phyloP scores from a whole-genome alignment of 2,329 filamentous ascomycete species.

The Zymoseptoria pseudotritici region DNA sequence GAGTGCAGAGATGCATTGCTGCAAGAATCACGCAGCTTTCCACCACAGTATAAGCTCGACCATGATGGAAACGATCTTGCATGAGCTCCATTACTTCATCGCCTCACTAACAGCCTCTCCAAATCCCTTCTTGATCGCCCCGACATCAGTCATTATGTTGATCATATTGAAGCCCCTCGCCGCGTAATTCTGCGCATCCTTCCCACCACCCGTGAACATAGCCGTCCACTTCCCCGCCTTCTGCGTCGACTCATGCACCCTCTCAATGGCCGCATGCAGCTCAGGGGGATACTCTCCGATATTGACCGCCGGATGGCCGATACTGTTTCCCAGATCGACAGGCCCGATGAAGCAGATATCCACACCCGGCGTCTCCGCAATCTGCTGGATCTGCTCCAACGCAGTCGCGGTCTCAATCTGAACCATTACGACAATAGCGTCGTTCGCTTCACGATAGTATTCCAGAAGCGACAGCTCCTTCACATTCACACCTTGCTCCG shows the following conservation, averaged over 20 bases:
- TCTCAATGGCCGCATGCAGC: conserved; percentile 45
- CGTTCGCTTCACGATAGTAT: conserved; percentile 48
- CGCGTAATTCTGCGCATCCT: conserved; percentile 45
- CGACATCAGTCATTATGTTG: conserved; percentile 30
- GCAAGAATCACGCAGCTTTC: background rate
- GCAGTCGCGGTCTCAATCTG: conserved; percentile 40
- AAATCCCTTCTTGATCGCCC: conserved; percentile 24
- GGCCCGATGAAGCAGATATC: conserved; percentile 46
- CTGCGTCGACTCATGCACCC: conserved; percentile 45
- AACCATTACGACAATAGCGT: conserved; percentile 42
- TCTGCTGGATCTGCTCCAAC: conserved; percentile 37
- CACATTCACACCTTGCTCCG: conserved; percentile 15
- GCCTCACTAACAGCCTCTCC: conserved; percentile 23
- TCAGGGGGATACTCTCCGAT: conserved; percentile 41
- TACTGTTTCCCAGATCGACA: conserved; percentile 53
- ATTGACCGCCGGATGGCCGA: conserved; percentile 45
- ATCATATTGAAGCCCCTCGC: conserved; percentile 51
- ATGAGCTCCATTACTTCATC: conserved; percentile 1
- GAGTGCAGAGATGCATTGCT: background rate
- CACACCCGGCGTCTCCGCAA: conserved; percentile 44
- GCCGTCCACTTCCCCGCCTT: conserved; percentile 47
- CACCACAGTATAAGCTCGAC: background rate
- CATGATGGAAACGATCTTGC: background rate
- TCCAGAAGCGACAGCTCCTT: conserved; percentile 28
- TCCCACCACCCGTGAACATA: conserved; percentile 48